phyloP scores from a whole-genome alignment of 1,139 yeast genomes.

The Suzukiozyma palmioleophila region DNA sequence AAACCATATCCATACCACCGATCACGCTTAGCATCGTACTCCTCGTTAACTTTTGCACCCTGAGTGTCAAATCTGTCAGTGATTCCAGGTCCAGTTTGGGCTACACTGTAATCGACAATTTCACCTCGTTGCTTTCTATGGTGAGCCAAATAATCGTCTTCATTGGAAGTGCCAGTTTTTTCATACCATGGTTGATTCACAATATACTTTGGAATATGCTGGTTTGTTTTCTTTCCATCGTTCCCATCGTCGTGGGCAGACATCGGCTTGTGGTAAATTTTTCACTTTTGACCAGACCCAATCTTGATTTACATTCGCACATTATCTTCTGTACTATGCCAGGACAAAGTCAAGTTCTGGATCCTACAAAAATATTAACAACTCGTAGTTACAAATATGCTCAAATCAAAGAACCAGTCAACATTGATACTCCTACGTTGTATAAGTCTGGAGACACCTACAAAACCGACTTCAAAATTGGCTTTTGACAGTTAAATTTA shows the following conservation, averaged over 20 bases:
- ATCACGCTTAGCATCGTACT: conserved; percentile 68
- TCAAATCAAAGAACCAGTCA: too few species aligned
- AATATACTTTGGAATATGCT: conserved; percentile 29
- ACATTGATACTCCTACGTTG: too few species aligned
- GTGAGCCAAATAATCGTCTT: conserved; percentile 20
- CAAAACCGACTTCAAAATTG: too few species aligned
- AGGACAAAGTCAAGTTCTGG: too few species aligned
- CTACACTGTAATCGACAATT: conserved; percentile 25
- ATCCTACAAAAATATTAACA: too few species aligned
- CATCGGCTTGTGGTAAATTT: not conserved
- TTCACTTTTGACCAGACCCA: too few species aligned
- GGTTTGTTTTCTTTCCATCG: conserved; percentile 11
- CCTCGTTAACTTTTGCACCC: conserved; percentile 30
- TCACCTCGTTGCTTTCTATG: conserved; percentile 21
- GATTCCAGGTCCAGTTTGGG: conserved; percentile 32
- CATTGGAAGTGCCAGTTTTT: conserved; percentile 8
- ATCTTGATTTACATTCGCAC: too few species aligned
- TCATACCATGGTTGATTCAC: conserved; percentile 29
- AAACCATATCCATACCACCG: conserved; percentile 74
- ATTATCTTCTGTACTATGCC: too few species aligned
- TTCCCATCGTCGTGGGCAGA: conserved; percentile 4
- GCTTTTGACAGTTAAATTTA: too few species aligned
- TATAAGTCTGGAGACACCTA: too few species aligned
- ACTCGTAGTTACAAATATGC: too few species aligned
- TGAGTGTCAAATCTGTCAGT: conserved; percentile 20